phyloP scores from a whole-genome alignment of 1,284 basidiomycete genomes.

The Malassezia furfur region DNA sequence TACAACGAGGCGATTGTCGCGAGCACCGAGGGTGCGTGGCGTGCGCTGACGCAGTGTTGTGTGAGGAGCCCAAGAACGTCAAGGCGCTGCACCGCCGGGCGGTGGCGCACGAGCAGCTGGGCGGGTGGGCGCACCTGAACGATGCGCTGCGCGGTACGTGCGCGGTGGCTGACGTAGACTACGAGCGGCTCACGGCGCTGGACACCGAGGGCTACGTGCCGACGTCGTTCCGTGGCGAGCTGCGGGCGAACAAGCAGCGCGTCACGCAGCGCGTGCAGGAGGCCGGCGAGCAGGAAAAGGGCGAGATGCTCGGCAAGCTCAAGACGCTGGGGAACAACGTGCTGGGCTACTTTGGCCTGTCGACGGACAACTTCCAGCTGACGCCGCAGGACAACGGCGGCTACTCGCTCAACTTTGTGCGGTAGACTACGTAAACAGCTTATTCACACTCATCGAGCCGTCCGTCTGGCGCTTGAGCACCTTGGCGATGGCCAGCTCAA shows the following conservation, averaged over 20 bases:
- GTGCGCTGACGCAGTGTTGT: slow-evolving; percentile 52
- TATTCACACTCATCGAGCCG: slow-evolving; percentile 45
- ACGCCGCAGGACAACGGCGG: slow-evolving; percentile 71
- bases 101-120: slow-evolving; percentile 67
- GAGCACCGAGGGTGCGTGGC: slow-evolving; percentile 55
- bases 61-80: slow-evolving; percentile 69
- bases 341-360: slow-evolving; percentile 52
- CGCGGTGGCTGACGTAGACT: slow-evolving; percentile 6
- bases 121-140: slow-evolving; percentile 69
- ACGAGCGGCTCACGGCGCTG: slow-evolving; percentile 3
- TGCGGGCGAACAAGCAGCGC: background rate
- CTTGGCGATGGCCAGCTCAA: slow-evolving; percentile 96
- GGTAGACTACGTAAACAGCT: slow-evolving; percentile 48
- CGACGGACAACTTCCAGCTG: slow-evolving; percentile 66
- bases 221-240: slow-evolving; percentile 2
- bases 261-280: background rate
- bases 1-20: slow-evolving; percentile 61
- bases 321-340: slow-evolving; percentile 85
- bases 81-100: slow-evolving; percentile 85
- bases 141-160: slow-evolving; percentile 59
- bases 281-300: slow-evolving; percentile 57
- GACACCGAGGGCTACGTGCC: slow-evolving; percentile 9
- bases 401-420: slow-evolving; percentile 74
- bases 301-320: slow-evolving; percentile 82
- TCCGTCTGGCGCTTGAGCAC: slow-evolving; percentile 51